Percentiles rank a stretch among this genome's conserved stretches.
Evolutionary conservation across 768 basidiomycete species (phyloP).

Genomic region (Paxillus ammoniavirescens): DNA sequence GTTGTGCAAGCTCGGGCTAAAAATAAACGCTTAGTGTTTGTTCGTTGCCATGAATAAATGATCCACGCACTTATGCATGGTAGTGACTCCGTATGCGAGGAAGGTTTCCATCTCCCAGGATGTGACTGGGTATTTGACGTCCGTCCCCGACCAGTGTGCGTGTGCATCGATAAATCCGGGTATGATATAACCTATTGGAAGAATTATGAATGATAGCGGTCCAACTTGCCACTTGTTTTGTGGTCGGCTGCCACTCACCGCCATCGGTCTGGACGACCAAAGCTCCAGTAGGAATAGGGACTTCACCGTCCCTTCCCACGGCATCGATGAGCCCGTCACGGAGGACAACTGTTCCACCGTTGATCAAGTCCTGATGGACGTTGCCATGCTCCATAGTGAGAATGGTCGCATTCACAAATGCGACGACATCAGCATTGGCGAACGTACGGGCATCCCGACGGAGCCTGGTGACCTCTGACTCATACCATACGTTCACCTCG

Average conservation of each 20-base stretch:
- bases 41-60: background rate
- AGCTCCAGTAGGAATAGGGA: constrained; percentile 37
- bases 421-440: constrained; percentile 40
- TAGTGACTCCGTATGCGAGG: constrained; percentile 75
- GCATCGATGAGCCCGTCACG: constrained; percentile 58
- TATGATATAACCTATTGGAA: constrained; percentile 51
- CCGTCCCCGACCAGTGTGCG: constrained; percentile 67
- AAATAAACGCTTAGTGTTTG: background rate
- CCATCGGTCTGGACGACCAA: constrained; percentile 57
- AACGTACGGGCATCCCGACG: constrained; percentile 45
- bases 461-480: constrained; percentile 59
- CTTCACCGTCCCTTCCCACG: constrained; percentile 36
- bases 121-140: constrained; percentile 51
- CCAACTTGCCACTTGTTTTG: too few species aligned
- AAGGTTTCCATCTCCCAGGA: constrained; percentile 78
- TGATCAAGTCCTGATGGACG: constrained; percentile 47
- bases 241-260: constrained; percentile 39
- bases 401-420: constrained; percentile 67
- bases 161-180: constrained; percentile 79
- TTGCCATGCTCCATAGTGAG: constrained; percentile 65
- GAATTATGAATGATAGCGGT: constrained; percentile 1
- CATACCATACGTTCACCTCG: constrained; percentile 56
- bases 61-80: constrained; percentile 63
- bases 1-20: constrained; percentile 63
- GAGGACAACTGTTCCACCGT: constrained; percentile 50